phyloP scores from a whole-genome alignment of 352 stramenopile species.

The Phytophthora tentaculata region DNA sequence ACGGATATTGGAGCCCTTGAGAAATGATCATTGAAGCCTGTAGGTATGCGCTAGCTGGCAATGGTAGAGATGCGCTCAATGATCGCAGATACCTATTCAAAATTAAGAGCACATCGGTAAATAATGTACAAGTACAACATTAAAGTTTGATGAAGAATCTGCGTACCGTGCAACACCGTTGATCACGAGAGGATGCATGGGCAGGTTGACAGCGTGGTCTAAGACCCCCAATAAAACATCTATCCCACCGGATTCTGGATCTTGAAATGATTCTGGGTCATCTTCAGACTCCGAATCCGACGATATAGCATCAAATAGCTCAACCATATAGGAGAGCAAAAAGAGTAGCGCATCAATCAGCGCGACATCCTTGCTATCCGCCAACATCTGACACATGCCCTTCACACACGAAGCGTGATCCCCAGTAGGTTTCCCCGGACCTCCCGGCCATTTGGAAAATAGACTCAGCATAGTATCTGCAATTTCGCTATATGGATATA shows the following conservation, averaged over 20 bases:
- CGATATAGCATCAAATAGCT: slow-evolving; percentile 86
- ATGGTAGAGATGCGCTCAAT: slow-evolving; percentile 55
- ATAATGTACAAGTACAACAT: background rate
- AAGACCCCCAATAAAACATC: slow-evolving; percentile 63
- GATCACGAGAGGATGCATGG: slow-evolving; percentile 66
- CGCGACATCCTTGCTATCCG: slow-evolving; percentile 54
- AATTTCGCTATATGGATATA: slow-evolving; percentile 59
- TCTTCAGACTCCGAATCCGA: slow-evolving; percentile 70
- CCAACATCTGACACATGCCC: slow-evolving; percentile 60
- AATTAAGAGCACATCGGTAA: slow-evolving; percentile 7
- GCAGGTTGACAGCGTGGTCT: slow-evolving; percentile 48
- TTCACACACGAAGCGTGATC: slow-evolving; percentile 67
- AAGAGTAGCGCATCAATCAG: slow-evolving; percentile 73
- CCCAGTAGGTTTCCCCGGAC: slow-evolving; percentile 35
- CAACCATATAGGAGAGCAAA: slow-evolving; percentile 77
- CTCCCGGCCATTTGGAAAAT: slow-evolving; percentile 81
- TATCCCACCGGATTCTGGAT: slow-evolving; percentile 48
- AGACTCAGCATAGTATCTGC: slow-evolving; percentile 83
- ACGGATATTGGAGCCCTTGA: slow-evolving; percentile 52
- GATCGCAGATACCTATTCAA: slow-evolving; percentile 66
- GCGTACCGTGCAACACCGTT: slow-evolving; percentile 59
- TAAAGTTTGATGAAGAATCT: background rate
- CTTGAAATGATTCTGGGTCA: slow-evolving; percentile 31
- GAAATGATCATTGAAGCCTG: slow-evolving; percentile 49
- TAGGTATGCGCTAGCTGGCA: slow-evolving; percentile 59